phyloP scores from a whole-genome alignment of 345 rosid genomes.

The Eucalyptus camaldulensis region DNA sequence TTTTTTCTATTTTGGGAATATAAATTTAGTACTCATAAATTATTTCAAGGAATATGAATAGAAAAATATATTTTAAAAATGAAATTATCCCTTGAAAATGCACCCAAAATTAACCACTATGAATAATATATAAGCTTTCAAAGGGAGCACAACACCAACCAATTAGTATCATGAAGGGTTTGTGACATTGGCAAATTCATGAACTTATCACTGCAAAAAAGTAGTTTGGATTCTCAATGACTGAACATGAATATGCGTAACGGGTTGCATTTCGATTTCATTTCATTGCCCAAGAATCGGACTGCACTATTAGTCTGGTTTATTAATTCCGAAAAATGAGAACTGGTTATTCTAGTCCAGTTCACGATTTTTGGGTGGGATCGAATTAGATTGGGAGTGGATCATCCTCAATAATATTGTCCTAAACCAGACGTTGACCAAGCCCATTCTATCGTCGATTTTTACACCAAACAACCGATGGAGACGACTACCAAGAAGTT shows the following conservation, averaged over 20 bases:
- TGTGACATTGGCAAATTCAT: not conserved
- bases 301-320: not conserved
- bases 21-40: too few relatives aligned
- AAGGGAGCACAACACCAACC: not conserved
- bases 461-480: not conserved
- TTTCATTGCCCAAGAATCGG: not conserved
- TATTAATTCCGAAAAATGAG: not conserved
- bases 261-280: not conserved
- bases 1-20: too few relatives aligned
- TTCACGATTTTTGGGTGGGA: not conserved
- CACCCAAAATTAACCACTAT: not conserved
- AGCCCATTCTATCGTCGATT: not conserved
- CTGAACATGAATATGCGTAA: not conserved
- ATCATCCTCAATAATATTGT: too few relatives aligned
- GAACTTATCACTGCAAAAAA: not conserved
- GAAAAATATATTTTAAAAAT: too few relatives aligned
- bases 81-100: too few relatives aligned
- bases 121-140: too few relatives aligned
- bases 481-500: not conserved
- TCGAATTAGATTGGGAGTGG: too few relatives aligned
- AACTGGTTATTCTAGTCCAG: rapidly evolving
- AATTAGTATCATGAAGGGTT: not conserved
- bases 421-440: not conserved
- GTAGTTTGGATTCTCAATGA: not conserved
- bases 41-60: too few relatives aligned